A percentile compares a stretch with the other conserved stretches of the same genome.
Evolutionary conservation across 2,329 filamentous ascomycete species (phyloP).

Genomic region (Anthostomella pinea): DNA sequence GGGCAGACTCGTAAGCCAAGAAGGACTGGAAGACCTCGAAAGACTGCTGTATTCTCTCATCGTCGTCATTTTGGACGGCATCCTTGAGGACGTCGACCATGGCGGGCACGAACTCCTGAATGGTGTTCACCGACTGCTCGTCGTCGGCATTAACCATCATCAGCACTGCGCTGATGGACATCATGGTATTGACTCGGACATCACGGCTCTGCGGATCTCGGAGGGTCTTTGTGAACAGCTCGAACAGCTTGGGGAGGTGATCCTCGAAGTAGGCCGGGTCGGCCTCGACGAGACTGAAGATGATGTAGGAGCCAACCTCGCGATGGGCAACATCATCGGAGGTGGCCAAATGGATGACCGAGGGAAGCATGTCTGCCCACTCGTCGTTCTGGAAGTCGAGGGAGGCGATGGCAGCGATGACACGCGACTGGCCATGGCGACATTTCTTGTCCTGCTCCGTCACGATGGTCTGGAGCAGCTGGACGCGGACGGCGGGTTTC

Average conservation of each 20-base stretch:
- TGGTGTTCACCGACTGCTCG: slow-evolving; percentile 64
- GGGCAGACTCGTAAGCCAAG: slow-evolving; percentile 80
- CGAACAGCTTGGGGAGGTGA: slow-evolving; percentile 75
- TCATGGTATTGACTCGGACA: slow-evolving; percentile 91
- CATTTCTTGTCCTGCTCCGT: slow-evolving; percentile 74
- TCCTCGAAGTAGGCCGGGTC: slow-evolving; percentile 82
- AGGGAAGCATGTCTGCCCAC: slow-evolving; percentile 76
- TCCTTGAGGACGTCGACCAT: slow-evolving; percentile 91
- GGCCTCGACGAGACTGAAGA: slow-evolving; percentile 87
- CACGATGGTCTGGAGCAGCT: slow-evolving; percentile 79
- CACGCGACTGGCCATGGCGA: slow-evolving; percentile 81
- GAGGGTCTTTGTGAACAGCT: slow-evolving; percentile 82
- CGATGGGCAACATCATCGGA: slow-evolving; percentile 74
- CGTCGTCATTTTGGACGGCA: slow-evolving; percentile 74
- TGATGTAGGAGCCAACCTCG: slow-evolving; percentile 88
- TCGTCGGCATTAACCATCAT: slow-evolving; percentile 87
- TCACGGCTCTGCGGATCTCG: slow-evolving; percentile 86
- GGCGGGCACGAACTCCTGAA: slow-evolving; percentile 77
- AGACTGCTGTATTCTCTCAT: slow-evolving; percentile 83
- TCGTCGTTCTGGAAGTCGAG: slow-evolving; percentile 84
- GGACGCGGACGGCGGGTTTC: slow-evolving; percentile 76
- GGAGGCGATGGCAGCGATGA: slow-evolving; percentile 83
- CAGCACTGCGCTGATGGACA: slow-evolving; percentile 82
- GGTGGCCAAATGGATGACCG: slow-evolving; percentile 75
- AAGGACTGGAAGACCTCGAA: slow-evolving; percentile 98